Evolutionary conservation across 306 rosid genomes (phyloP), one percentile per base, ranked within the genome.

Genomic region (Acacia confusa): DNA sequence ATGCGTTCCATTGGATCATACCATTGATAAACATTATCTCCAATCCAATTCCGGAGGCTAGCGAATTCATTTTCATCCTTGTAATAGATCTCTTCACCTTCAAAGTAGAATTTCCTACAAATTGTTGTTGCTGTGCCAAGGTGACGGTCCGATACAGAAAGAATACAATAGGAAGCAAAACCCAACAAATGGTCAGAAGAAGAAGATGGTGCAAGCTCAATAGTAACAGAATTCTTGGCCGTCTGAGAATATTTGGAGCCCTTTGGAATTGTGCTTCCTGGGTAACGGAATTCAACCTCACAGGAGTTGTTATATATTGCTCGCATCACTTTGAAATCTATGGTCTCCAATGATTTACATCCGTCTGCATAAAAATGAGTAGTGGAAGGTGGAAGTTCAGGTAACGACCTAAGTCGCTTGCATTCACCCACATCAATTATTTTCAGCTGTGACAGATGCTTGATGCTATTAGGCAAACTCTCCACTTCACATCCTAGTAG

Each of bases 111-210:
- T 50, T 1, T 50, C 6, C 57, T 50, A 0, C 3, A 4, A 50
- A 50, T 2, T 0, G 1, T 1, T 50, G 9, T n/a, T 17, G 0
- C 2, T 50, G 0, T 0, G 2, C 1, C 0, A 50, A 0, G 0
- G 9, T 0, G 1, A 0, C 1, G 0, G 3, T 1, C 2, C 2
- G 0, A 5, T 17, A 1, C 0, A 17, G 22, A 1, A 50, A 50
- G 2, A 50, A 50, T 17, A 17, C n/a, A 50, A 17, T 3, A 50
- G 6, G 22, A 50, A 17, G 22, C 57, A 17, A 50, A 50, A 50
- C 57, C 57, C 22, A 50, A 6, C 22, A 50, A 50, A 50, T 17
- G 9, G 22, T 50, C 9, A 16, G 57, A 50, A 16, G 57, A 50
- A 17, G 57, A 50, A 50, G 57, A 1, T 50, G 22, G 22, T 50